Evolutionary conservation across 2,329 filamentous ascomycete species (phyloP).

Genomic region (Lizonia empirigonia): DNA sequence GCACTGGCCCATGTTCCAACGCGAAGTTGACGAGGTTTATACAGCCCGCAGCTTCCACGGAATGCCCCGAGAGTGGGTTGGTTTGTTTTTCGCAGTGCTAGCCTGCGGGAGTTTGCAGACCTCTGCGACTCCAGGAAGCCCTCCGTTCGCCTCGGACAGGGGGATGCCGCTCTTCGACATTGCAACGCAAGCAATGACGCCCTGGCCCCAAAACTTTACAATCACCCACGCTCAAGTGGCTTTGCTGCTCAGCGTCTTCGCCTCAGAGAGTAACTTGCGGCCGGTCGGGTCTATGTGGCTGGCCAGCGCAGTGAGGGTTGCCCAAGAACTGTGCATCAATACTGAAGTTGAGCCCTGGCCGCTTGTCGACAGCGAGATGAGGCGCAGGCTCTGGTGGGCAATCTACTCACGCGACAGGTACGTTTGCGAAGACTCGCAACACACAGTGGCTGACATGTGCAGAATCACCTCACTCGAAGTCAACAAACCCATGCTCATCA

Average conservation of each 20-base stretch:
- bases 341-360: slow-evolving; percentile 74
- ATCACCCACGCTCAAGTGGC: slow-evolving; percentile 76
- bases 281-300: slow-evolving; percentile 87
- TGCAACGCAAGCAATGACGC: slow-evolving; percentile 72
- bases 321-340: slow-evolving; percentile 84
- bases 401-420: slow-evolving; percentile 88
- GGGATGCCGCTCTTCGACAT: slow-evolving; percentile 73
- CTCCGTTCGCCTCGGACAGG: slow-evolving; percentile 59
- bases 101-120: slow-evolving; percentile 81
- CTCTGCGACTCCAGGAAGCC: slow-evolving; percentile 60
- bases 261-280: slow-evolving; percentile 85
- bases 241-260: slow-evolving; percentile 76
- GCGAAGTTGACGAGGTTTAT: slow-evolving; percentile 78
- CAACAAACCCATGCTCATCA: slow-evolving; percentile 79
- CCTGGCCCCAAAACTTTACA: slow-evolving; percentile 78
- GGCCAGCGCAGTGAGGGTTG: slow-evolving; percentile 76
- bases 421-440: neutral
- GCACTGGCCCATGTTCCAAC: slow-evolving; percentile 84
- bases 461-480: slow-evolving; percentile 78
- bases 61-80: slow-evolving; percentile 72
- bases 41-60: slow-evolving; percentile 64
- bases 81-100: slow-evolving; percentile 81
- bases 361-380: slow-evolving; percentile 81
- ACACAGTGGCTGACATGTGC: slow-evolving; percentile 2
- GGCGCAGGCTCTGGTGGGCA: slow-evolving; percentile 89